Evolutionary conservation across 2,329 filamentous ascomycete genomes (phyloP).

Genomic region (Didymellaceae sp.): DNA sequence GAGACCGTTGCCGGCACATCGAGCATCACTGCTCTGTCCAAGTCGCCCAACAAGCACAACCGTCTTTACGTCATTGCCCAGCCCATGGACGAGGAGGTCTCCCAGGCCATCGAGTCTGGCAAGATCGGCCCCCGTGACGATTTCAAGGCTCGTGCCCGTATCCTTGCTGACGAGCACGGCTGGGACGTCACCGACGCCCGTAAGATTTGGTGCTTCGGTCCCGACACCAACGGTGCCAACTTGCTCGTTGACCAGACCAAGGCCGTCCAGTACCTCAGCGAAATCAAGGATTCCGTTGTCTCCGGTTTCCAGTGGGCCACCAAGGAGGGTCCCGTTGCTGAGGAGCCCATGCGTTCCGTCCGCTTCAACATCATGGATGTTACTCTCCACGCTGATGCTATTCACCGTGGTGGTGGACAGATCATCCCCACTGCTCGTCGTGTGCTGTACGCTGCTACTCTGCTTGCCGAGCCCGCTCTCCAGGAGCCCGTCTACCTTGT

Average conservation of each 20-base stretch:
- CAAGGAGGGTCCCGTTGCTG: slow-evolving; percentile 94
- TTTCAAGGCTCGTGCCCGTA: slow-evolving; percentile 97
- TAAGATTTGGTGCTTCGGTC: slow-evolving; percentile 99
- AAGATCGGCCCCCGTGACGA: slow-evolving; percentile 96
- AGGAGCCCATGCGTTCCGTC: slow-evolving; percentile 96
- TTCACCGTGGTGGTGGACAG: slow-evolving; percentile 99
- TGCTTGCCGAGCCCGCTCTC: slow-evolving; percentile 89
- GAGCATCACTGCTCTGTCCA: slow-evolving; percentile 95
- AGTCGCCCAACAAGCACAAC: slow-evolving; percentile 99
- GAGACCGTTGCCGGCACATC: slow-evolving; percentile 88
- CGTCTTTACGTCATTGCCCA: slow-evolving; percentile 95
- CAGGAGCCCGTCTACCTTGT: slow-evolving; percentile 98
- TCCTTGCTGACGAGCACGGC: slow-evolving; percentile 94
- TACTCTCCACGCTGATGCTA: slow-evolving; percentile 98
- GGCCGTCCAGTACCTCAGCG: slow-evolving; percentile 99
- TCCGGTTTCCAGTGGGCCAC: slow-evolving; percentile 99
- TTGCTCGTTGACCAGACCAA: slow-evolving; percentile 99
- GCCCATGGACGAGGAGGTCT: slow-evolving; percentile 90
- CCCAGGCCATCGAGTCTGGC: slow-evolving; percentile 86
- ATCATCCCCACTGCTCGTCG: slow-evolving; percentile 97
- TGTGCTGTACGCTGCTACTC: slow-evolving; percentile 91
- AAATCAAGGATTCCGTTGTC: slow-evolving; percentile 99
- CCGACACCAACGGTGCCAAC: slow-evolving; percentile 97
- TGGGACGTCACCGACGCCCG: slow-evolving; percentile 99
- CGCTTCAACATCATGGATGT: slow-evolving; percentile 99